Evolutionary conservation across 257 asterid genomes (phyloP).

Genomic region (Ballota nigra): DNA sequence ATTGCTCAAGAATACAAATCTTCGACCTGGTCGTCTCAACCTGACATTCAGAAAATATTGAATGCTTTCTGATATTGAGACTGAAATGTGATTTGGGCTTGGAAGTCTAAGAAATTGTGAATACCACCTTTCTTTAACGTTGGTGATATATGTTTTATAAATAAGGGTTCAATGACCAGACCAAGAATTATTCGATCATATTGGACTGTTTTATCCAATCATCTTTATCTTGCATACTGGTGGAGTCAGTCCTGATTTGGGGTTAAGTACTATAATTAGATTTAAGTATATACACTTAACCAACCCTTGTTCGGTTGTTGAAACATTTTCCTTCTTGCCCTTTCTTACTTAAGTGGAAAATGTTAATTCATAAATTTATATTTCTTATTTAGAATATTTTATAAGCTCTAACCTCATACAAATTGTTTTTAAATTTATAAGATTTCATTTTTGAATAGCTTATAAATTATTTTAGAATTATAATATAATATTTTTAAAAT

Average conservation of each 20-base stretch:
- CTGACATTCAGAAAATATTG: conserved; percentile 55
- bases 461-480: no score
- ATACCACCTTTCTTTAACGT: neutral
- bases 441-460: no score
- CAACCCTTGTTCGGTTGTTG: neutral
- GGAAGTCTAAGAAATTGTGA: neutral
- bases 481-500: no score
- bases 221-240: no score
- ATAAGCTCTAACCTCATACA: no score
- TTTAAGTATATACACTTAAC: neutral
- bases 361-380: neutral
- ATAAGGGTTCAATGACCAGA: neutral
- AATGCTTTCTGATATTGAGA: neutral
- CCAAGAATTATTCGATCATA: neutral
- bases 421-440: no score
- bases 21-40: conserved; percentile 74
- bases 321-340: neutral
- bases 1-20: conserved; percentile 30
- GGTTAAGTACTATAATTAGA: neutral
- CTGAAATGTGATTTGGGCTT: neutral
- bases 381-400: no score
- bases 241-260: no score
- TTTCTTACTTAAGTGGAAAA: neutral
- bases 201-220: neutral
- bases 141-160: neutral